A percentile compares a stretch with the other conserved stretches of the same genome.
Conservation (phyloP, 1,284 basidiomycete genomes). For the Fereydounia khargensis region DNA sequence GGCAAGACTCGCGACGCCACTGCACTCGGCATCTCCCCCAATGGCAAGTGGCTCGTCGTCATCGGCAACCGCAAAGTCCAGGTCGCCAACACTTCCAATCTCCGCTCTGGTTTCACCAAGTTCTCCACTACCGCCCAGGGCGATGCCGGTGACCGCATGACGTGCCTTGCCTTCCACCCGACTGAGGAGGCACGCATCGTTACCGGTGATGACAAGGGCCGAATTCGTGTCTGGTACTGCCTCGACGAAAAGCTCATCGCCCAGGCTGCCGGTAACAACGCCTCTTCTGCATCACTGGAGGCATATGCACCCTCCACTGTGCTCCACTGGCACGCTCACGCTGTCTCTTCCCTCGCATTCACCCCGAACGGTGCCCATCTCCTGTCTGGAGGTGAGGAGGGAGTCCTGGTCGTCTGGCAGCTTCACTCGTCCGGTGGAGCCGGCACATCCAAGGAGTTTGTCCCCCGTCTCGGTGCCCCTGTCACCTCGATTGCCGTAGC, state of each 20-base stretch:
- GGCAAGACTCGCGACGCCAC: conserved; percentile 58
- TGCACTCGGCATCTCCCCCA: conserved; percentile 69
- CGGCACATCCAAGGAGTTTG: conserved; percentile 62
- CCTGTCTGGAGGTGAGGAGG: conserved; percentile 91
- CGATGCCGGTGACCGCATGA: conserved; percentile 62
- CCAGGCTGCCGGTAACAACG: conserved; percentile 64
- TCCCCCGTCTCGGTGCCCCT: conserved; percentile 86
- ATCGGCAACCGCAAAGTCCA: conserved; percentile 78
- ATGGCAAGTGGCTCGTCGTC: conserved; percentile 78
- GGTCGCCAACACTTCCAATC: conserved; percentile 59
- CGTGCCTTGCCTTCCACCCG: conserved; percentile 84
- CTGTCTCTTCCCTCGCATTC: conserved; percentile 84
- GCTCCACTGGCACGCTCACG: conserved; percentile 95
- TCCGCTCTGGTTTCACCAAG: conserved; percentile 67
- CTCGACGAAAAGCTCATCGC: conserved; percentile 58
- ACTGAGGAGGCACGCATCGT: conserved; percentile 81
- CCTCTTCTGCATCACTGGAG: conserved; percentile 6
- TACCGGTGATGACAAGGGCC: conserved; percentile 82
- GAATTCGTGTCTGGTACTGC: conserved; percentile 89
- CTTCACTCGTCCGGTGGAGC: conserved; percentile 60
- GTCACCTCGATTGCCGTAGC: conserved; percentile 66
- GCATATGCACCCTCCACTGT: conserved; percentile 70
- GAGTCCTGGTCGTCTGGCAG: conserved; percentile 88
- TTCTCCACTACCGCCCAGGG: conserved; percentile 63
- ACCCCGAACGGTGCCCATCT: conserved; percentile 88